Conservation (phyloP, 192 early-diverging fungal species). For the Backusella circina region DNA sequence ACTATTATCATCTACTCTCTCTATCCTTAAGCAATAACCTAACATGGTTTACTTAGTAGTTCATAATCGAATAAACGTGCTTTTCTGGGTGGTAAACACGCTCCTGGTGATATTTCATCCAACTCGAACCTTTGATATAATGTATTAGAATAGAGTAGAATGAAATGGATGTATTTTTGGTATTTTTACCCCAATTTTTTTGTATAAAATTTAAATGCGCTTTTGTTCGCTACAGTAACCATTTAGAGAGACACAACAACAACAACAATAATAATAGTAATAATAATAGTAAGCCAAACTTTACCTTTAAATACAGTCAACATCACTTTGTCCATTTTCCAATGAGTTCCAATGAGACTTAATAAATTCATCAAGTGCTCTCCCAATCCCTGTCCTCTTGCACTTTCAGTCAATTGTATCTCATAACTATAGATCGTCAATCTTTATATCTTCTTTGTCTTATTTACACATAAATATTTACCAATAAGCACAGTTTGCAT, state of each 20-base stretch:
- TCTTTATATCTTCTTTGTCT: neutral
- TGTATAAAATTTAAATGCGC: constrained; percentile 61
- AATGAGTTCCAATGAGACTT: constrained; percentile 45
- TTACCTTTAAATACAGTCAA: constrained; percentile 67
- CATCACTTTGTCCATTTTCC: constrained; percentile 62
- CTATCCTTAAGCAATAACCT: neutral
- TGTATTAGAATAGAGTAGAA: neutral
- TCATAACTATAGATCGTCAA: constrained; percentile 49
- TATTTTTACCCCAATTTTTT: constrained; percentile 46
- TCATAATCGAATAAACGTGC: constrained; percentile 63
- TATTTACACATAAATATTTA: too few relatives aligned
- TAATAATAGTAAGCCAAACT: neutral
- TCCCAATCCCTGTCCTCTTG: constrained; percentile 51
- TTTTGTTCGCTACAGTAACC: constrained; percentile 41
- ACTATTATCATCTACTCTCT: neutral
- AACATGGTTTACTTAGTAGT: constrained; percentile 52
- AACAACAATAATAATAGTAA: too few relatives aligned
- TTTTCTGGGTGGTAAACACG: constrained; percentile 43
- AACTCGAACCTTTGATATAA: constrained; percentile 45
- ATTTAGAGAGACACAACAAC: neutral
- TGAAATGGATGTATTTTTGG: neutral
- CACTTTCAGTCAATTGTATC: constrained; percentile 50
- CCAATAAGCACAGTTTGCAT: constrained; percentile 62
- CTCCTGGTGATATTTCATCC: constrained; percentile 63
- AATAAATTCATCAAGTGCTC: constrained; percentile 50